Percentiles rank a stretch among this genome's conserved stretches.
These are phyloP conservation scores for Pseudopyrenochaeta lycopersici DNA, from an alignment of 2,329 filamentous ascomycete genomes.

Conservation along the genomic window DNA sequence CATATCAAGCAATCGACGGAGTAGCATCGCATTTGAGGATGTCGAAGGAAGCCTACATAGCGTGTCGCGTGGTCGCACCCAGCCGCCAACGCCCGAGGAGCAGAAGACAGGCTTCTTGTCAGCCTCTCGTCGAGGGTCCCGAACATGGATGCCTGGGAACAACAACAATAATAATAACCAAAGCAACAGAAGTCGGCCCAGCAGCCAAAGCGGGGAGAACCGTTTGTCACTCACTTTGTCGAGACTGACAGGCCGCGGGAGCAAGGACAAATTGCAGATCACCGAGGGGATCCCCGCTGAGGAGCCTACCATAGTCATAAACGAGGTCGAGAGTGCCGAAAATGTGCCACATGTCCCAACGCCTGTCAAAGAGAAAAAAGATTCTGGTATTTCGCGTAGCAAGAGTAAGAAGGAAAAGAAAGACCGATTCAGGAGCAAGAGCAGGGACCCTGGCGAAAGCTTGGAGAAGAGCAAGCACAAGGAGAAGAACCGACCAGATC, in stretches of 20 bases:
- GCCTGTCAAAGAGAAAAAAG: conserved; percentile 34
- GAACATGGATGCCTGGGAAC: conserved; percentile 40
- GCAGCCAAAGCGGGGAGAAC: conserved; percentile 51
- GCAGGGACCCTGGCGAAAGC: conserved; percentile 47
- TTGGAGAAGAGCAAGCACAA: conserved; percentile 39
- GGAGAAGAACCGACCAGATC: conserved; percentile 47
- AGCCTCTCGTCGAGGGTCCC: conserved; percentile 43
- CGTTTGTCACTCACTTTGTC: conserved; percentile 55
- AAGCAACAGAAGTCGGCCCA: conserved; percentile 50
- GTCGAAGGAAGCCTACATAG: conserved; percentile 39
- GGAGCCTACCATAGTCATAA: conserved; percentile 41
- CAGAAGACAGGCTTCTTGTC: conserved; percentile 44
- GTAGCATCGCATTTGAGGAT: conserved; percentile 53
- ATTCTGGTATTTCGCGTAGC: conserved; percentile 28
- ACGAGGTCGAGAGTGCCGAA: conserved; percentile 25
- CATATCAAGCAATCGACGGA: conserved; percentile 49
- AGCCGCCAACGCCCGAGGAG: conserved; percentile 57
- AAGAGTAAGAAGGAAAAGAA: conserved; percentile 45
- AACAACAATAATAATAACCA: conserved; percentile 30
- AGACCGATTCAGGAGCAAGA: conserved; percentile 50
- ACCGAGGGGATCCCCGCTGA: conserved; percentile 27
- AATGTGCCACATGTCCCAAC: conserved; percentile 18
- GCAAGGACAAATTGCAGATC: conserved; percentile 51
- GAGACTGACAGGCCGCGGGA: conserved; percentile 51
- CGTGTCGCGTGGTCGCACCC: conserved; percentile 40